A percentile compares a stretch with the other conserved stretches of the same genome.
These are phyloP conservation scores for Thielaviopsis musarum DNA, from an alignment of 2,329 filamentous ascomycete genomes.

Conservation along the genomic window DNA sequence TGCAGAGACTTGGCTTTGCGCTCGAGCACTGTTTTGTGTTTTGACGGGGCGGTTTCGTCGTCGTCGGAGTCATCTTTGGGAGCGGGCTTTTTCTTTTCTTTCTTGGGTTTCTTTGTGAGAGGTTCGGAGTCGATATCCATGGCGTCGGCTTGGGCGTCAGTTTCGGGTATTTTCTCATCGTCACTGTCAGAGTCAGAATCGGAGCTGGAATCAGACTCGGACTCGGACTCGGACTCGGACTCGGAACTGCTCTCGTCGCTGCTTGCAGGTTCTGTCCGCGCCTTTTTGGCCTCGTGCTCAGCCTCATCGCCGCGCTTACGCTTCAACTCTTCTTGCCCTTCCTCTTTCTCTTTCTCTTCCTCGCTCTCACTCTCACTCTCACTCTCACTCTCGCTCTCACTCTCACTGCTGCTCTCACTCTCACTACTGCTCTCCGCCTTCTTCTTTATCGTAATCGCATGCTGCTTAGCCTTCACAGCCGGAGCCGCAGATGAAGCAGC, in stretches of 20 bases:
- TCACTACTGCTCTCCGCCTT: background rate
- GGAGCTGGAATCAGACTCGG: background rate
- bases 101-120: background rate
- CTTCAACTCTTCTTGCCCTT: background rate
- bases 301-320: background rate
- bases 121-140: conserved; percentile 2
- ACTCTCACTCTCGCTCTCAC: background rate
- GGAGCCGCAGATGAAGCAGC: background rate
- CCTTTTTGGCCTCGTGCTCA: background rate
- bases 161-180: background rate
- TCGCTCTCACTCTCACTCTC: background rate
- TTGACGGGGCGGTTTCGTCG: background rate
- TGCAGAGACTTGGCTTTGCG: conserved; percentile 19
- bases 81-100: background rate
- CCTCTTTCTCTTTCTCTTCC: background rate
- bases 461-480: background rate
- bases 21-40: conserved; percentile 16
- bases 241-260: background rate
- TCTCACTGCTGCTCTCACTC: conserved; percentile 1
- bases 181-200: background rate
- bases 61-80: background rate
- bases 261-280: background rate
- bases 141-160: background rate
- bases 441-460: background rate
- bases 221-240: conserved; percentile 6